phyloP scores from a whole-genome alignment of 768 basidiomycete species.

The Pholiota conissans region DNA sequence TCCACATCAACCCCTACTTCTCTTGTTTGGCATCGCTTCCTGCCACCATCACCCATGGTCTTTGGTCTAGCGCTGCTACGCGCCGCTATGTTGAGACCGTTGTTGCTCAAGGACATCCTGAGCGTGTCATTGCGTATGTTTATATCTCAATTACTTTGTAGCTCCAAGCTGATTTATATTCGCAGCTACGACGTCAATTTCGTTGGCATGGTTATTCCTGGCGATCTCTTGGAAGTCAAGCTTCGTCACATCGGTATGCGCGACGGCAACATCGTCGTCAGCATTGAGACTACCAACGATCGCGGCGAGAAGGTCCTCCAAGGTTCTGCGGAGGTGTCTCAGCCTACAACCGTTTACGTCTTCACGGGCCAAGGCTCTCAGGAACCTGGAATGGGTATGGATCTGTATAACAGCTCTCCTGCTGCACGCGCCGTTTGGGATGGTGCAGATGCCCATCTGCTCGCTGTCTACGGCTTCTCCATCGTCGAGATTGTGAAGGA shows the following conservation, averaged over 20 bases:
- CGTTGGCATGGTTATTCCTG: conserved; percentile 95
- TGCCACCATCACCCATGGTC: conserved; percentile 95
- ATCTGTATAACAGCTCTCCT: conserved; percentile 89
- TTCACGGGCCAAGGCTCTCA: conserved; percentile 99
- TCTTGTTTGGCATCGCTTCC: conserved; percentile 91
- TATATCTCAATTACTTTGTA: conserved; percentile 4
- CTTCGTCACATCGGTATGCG: conserved; percentile 91
- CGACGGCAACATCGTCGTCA: conserved; percentile 90
- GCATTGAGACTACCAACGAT: conserved; percentile 82
- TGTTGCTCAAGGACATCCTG: conserved; percentile 89
- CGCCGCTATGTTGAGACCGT: conserved; percentile 90
- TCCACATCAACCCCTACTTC: conserved; percentile 98
- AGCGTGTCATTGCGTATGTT: conserved; percentile 84
- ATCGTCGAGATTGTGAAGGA: conserved; percentile 99
- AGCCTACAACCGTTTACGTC: conserved; percentile 91
- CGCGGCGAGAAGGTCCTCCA: conserved; percentile 89
- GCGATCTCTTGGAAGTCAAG: conserved; percentile 82
- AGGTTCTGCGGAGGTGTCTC: conserved; percentile 91
- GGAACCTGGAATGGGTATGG: conserved; percentile 99
- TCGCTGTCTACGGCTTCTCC: conserved; percentile 96
- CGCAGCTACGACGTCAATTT: conserved; percentile 89
- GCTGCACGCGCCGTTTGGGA: conserved; percentile 98
- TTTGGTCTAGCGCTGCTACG: conserved; percentile 96
- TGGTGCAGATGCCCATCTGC: conserved; percentile 89
- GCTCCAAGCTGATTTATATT: conserved; percentile 6